Evolutionary conservation across 257 asterid genomes (phyloP).

Genomic region (Nicotiana paniculata): DNA sequence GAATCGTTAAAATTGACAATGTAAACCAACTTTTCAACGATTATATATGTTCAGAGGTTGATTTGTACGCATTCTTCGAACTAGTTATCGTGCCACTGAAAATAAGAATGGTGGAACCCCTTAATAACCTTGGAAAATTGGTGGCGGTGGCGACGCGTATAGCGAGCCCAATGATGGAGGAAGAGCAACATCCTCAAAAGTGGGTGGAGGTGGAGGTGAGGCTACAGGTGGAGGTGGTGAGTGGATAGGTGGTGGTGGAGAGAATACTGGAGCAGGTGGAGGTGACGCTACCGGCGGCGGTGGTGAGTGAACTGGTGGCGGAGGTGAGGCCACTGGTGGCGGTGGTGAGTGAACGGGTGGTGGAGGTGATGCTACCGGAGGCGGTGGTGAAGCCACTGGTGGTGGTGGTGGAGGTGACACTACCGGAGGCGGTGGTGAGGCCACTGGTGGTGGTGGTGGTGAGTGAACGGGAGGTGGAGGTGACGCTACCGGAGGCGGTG

Average conservation of each 20-base stretch:
- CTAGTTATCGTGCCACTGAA: background rate
- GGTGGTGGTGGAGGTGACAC: background rate
- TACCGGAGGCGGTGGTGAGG: fast-evolving
- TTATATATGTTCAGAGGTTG: background rate
- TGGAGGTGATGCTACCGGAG: background rate
- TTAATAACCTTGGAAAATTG: slow-evolving; percentile 57
- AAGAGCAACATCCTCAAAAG: slow-evolving; percentile 16
- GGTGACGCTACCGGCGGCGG: slow-evolving; percentile 9
- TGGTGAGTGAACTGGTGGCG: background rate
- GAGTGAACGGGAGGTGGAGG: background rate
- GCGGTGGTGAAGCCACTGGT: background rate
- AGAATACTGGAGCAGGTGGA: background rate
- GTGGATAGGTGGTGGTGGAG: slow-evolving; percentile 18
- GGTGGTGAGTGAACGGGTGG: background rate
- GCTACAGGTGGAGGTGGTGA: slow-evolving; percentile 25
- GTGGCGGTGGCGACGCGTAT: slow-evolving; percentile 73
- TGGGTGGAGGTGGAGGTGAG: slow-evolving; percentile 36
- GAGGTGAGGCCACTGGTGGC: background rate
- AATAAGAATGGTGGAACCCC: slow-evolving; percentile 1
- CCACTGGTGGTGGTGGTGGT: background rate
- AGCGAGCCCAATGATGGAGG: slow-evolving; percentile 43
- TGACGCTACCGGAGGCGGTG: fast-evolving
- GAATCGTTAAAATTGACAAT: background rate
- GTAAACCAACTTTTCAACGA: background rate
- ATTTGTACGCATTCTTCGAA: background rate